Conservation (phyloP, 2,329 filamentous ascomycete genomes). For the Xenosphaeropsis pyriputrescens region DNA sequence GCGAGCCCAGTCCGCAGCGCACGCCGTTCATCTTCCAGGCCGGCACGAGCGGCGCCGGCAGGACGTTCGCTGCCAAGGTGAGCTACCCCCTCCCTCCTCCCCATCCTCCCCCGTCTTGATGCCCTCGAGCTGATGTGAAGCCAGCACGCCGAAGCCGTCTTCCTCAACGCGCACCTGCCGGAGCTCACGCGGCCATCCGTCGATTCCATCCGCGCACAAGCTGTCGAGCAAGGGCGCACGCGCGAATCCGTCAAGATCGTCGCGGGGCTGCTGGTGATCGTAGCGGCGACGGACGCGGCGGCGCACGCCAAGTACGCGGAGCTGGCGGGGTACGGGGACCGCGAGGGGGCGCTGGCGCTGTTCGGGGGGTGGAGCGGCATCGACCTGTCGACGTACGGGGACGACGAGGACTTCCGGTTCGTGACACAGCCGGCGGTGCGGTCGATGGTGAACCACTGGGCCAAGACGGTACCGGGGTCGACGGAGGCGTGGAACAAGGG, state of each 20-base stretch:
- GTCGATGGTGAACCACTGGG: slow-evolving; percentile 34
- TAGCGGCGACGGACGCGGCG: slow-evolving; percentile 51
- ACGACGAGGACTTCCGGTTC: slow-evolving; percentile 49
- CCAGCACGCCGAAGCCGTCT: slow-evolving; percentile 53
- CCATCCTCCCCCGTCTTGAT: no score
- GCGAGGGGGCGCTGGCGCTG: slow-evolving; percentile 52
- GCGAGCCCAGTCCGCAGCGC: slow-evolving; percentile 48
- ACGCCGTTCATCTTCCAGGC: slow-evolving; percentile 56
- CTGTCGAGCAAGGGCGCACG: slow-evolving; percentile 37
- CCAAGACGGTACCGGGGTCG: slow-evolving; percentile 16
- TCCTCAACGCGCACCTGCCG: slow-evolving; percentile 51
- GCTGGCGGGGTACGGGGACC: slow-evolving; percentile 42
- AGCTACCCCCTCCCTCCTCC: no score
- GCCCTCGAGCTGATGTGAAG: no score
- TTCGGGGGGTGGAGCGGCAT: slow-evolving; percentile 67
- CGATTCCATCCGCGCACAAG: slow-evolving; percentile 43
- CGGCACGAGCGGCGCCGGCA: slow-evolving; percentile 49
- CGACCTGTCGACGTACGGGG: slow-evolving; percentile 41
- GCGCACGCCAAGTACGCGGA: slow-evolving; percentile 48
- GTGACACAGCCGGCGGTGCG: slow-evolving; percentile 24
- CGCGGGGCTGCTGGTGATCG: slow-evolving; percentile 47
- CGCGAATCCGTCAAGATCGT: slow-evolving; percentile 50
- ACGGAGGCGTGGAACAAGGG: slow-evolving; percentile 20
- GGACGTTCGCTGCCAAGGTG: slow-evolving; percentile 44
- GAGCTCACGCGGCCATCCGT: slow-evolving; percentile 45